Evolutionary conservation across 768 basidiomycete species (phyloP), one percentile per base, ranked within the genome.

Genomic region (Gymnopilus junonius): DNA sequence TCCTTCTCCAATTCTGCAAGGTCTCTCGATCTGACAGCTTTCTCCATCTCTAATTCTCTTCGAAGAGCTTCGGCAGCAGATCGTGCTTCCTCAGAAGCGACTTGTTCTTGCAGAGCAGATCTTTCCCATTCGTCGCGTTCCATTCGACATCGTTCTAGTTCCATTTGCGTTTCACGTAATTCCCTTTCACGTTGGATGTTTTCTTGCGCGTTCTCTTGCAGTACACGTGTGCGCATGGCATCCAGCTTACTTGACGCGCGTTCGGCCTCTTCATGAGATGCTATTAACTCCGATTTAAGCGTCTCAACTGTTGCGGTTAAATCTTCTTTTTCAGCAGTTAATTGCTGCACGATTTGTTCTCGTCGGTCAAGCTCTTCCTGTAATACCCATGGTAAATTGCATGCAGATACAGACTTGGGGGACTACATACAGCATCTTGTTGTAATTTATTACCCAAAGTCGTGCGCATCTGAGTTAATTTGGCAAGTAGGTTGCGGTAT

Each of bases 341-440:
- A 78, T 63, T 89, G 86, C 61, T 92, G 91, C 34, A 97, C 85
- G 35, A 90, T 83, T 68, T 92, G 89, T 72, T 95, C 95, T 65
- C 94, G 84, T 65, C 95, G 85, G 82, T 99, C 97, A 43, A 99
- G 90, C 83, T 99, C 97, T 88, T 99, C 97, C 97, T 99, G 80
- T 59, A 37, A 45, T 11, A 34, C 29, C 8, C n/a, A 45, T 34
- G 15, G 20, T 60, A 23, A 56, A 46, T 57, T 20, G 54, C 45
- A 48, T 42, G 5, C 35, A 31, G 40, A 25, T 12, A 11, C 11
- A 23, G 39, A n/a, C 11, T 43, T 20, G 14, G 31, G 54, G 58
- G 45, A 57, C 17, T 39, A 74, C 82, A 65, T 80, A 99, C 97
- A 70, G 97, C 97, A 77, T 99, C 97, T 75, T 97, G 94, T 75